phyloP scores from a whole-genome alignment of 768 basidiomycete species.

The Xerocomellus dryophilus region DNA sequence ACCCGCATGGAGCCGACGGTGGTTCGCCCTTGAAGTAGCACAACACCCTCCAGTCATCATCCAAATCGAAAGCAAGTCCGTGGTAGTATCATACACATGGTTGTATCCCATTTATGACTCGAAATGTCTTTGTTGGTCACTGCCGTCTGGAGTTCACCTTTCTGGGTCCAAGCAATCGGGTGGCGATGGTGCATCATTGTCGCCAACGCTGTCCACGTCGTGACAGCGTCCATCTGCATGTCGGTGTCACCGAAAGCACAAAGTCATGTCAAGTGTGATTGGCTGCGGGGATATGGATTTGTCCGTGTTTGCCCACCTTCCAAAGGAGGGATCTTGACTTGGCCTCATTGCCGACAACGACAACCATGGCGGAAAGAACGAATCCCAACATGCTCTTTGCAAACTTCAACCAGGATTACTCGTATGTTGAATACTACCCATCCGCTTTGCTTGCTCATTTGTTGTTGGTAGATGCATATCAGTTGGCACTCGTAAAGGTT shows the following conservation, averaged over 20 bases:
- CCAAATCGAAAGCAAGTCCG: background rate
- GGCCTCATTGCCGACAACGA: constrained; percentile 2
- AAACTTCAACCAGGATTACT: constrained; percentile 98
- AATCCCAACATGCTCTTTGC: constrained; percentile 71
- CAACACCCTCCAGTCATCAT: too few species aligned
- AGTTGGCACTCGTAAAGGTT: constrained; percentile 92
- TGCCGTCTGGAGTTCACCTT: background rate
- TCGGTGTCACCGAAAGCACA: background rate
- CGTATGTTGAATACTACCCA: constrained; percentile 45
- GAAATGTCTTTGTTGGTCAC: background rate
- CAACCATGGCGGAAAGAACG: constrained; percentile 37
- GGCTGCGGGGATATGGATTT: constrained; percentile 6
- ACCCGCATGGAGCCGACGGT: constrained; percentile 15
- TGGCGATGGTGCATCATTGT: background rate
- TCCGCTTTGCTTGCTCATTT: constrained; percentile 1
- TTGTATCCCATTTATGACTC: background rate
- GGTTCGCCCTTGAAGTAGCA: too few species aligned
- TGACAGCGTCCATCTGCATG: background rate
- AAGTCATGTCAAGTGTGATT: background rate
- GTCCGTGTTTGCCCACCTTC: constrained; percentile 16
- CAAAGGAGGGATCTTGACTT: constrained; percentile 5
- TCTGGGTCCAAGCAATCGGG: background rate
- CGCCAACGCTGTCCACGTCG: too few species aligned
- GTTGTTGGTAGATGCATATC: constrained; percentile 70
- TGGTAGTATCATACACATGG: background rate